Percentiles rank a stretch among this genome's conserved stretches.
These are phyloP conservation scores for Talaromyces atroroseus DNA, from an alignment of 2,329 filamentous ascomycete genomes.

Conservation along the genomic window DNA sequence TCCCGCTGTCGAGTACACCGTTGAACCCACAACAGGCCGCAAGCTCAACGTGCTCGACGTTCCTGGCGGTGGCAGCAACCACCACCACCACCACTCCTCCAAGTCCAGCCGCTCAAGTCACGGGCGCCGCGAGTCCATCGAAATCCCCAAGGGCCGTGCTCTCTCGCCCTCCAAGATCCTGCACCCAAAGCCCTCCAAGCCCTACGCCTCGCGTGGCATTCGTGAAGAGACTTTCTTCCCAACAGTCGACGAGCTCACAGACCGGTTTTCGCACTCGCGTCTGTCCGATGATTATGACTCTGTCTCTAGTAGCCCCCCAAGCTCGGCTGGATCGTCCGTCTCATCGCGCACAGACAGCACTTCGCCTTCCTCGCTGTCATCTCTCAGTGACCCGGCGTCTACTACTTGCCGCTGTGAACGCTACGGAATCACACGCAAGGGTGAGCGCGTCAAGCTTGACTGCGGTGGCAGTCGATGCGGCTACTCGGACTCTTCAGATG, in stretches of 20 bases:
- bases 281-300: constrained; percentile 66
- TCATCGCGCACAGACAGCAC: constrained; percentile 66
- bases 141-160: constrained; percentile 82
- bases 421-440: constrained; percentile 91
- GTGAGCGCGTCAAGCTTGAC: constrained; percentile 91
- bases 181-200: constrained; percentile 82
- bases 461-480: constrained; percentile 86
- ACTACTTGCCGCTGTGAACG: constrained; percentile 84
- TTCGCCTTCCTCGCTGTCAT: constrained; percentile 60
- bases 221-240: constrained; percentile 71
- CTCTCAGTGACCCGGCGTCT: constrained; percentile 58
- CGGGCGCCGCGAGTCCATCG: constrained; percentile 48
- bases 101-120: constrained; percentile 34
- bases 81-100: constrained; percentile 7
- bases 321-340: constrained; percentile 59
- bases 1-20: constrained; percentile 79
- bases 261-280: constrained; percentile 66
- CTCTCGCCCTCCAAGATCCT: constrained; percentile 84
- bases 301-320: constrained; percentile 69
- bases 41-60: constrained; percentile 97
- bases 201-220: constrained; percentile 81
- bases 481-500: constrained; percentile 60
- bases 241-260: constrained; percentile 70
- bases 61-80: constrained; percentile 49
- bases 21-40: constrained; percentile 93